phyloP scores from a whole-genome alignment of 768 basidiomycete genomes.

The Tephrocybe sp. region DNA sequence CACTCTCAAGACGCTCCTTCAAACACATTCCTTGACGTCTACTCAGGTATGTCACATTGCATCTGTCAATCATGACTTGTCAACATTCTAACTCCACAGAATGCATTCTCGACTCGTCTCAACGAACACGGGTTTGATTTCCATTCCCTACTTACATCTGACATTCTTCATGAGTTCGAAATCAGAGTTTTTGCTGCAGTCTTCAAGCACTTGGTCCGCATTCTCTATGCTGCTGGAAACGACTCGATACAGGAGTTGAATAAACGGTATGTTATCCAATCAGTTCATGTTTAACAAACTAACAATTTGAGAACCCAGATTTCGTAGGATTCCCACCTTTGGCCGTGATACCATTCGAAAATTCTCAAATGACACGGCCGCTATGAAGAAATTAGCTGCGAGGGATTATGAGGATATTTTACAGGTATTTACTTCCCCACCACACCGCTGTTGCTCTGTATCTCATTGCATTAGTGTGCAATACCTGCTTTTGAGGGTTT shows the following conservation, averaged over 20 bases:
- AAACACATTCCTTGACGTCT: slow-evolving; percentile 18
- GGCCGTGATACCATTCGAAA: slow-evolving; percentile 17
- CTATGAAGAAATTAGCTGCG: slow-evolving; percentile 23
- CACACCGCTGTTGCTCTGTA: background rate
- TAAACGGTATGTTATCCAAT: slow-evolving; percentile 6
- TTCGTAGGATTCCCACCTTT: slow-evolving; percentile 12
- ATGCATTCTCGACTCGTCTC: slow-evolving; percentile 5
- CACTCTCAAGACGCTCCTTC: slow-evolving; percentile 11
- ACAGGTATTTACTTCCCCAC: slow-evolving; percentile 17
- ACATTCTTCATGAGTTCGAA: slow-evolving; percentile 27
- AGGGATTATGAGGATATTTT: slow-evolving; percentile 30
- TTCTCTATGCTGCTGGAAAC: slow-evolving; percentile 15
- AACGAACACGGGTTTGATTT: slow-evolving; percentile 10
- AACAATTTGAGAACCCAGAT: background rate
- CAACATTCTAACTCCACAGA: background rate
- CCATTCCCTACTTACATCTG: slow-evolving; percentile 14
- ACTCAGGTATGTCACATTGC: slow-evolving; percentile 14
- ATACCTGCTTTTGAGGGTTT: slow-evolving; percentile 13
- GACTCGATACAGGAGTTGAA: slow-evolving; percentile 14
- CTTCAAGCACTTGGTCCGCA: slow-evolving; percentile 21
- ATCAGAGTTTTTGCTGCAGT: slow-evolving; percentile 22
- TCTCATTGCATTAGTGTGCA: slow-evolving; percentile 8
- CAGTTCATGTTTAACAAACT: background rate
- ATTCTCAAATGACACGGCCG: slow-evolving; percentile 22
- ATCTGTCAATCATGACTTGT: background rate